Conservation (phyloP, 1,139 yeast genomes). For the Suhomyces ambrosiae region DNA sequence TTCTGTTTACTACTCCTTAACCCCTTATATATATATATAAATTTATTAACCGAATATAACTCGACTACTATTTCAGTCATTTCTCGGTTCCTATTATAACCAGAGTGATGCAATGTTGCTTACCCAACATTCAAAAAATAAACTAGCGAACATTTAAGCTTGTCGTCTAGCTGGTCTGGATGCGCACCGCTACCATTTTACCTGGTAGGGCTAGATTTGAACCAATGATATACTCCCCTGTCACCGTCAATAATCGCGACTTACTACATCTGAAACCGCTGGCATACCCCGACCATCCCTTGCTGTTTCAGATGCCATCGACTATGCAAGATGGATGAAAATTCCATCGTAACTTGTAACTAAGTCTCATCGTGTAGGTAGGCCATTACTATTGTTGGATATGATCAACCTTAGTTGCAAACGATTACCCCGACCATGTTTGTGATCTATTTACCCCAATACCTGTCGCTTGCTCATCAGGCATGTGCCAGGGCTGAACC, state of each 20-base stretch:
- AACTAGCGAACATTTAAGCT: conserved; percentile 2
- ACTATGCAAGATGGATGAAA: neutral
- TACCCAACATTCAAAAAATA: conserved; percentile 3
- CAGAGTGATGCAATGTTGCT: conserved; percentile 2
- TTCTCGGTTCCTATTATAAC: neutral
- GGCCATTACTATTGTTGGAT: neutral
- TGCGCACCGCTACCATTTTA: too few species aligned
- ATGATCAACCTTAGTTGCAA: too few species aligned
- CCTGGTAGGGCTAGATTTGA: too few species aligned
- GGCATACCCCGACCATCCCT: neutral
- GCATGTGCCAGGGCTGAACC: neutral
- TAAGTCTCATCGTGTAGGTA: neutral
- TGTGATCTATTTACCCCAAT: neutral
- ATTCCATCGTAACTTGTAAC: neutral
- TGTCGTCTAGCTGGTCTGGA: conserved; percentile 8
- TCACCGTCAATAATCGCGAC: neutral
- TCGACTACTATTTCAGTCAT: neutral
- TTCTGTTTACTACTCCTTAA: too few species aligned
- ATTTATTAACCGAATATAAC: neutral
- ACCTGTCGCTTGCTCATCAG: too few species aligned
- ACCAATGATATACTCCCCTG: neutral
- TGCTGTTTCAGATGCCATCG: neutral
- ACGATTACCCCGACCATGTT: neutral
- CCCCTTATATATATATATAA: neutral
- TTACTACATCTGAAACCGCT: neutral